Evolutionary conservation across 805 yeast species (phyloP).

Genomic region (Brettanomyces custersianus): DNA sequence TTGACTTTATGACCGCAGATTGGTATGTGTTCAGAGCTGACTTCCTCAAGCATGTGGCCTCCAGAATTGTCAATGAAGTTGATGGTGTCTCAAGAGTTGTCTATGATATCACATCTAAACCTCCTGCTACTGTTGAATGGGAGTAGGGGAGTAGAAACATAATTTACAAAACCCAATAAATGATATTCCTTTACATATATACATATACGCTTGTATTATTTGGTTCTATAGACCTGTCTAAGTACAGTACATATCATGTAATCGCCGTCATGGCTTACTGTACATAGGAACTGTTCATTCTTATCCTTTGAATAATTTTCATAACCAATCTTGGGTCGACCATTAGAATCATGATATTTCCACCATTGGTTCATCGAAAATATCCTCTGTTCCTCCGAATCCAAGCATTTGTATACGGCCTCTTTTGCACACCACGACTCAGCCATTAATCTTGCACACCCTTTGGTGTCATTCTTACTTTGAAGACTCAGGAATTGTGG

Average conservation of each 20-base stretch:
- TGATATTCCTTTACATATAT: constrained; percentile 1
- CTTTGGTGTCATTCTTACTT: constrained; percentile 13
- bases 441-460: constrained; percentile 33
- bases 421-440: constrained; percentile 71
- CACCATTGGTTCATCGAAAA: constrained; percentile 58
- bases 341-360: constrained; percentile 27
- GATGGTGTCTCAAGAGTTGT: constrained; percentile 99
- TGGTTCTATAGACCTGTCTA: constrained; percentile 10
- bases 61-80: constrained; percentile 97
- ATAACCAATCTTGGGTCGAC: constrained; percentile 36
- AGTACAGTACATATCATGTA: constrained; percentile 46
- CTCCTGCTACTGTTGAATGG: constrained; percentile 99
- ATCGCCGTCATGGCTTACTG: constrained; percentile 61
- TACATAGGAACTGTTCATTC: constrained; percentile 41
- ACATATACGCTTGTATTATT: background rate
- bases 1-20: constrained; percentile 99
- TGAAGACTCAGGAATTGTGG: constrained; percentile 22
- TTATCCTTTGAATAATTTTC: constrained; percentile 17
- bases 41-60: constrained; percentile 86
- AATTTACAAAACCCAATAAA: too few species aligned
- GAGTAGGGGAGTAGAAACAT: constrained; percentile 55
- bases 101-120: constrained; percentile 96
- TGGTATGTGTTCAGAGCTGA: constrained; percentile 92
- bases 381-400: constrained; percentile 34
- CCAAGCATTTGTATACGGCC: constrained; percentile 58